phyloP scores from a whole-genome alignment of 371 early-diverging fungal genomes.

The Mucor lusitanicus region DNA sequence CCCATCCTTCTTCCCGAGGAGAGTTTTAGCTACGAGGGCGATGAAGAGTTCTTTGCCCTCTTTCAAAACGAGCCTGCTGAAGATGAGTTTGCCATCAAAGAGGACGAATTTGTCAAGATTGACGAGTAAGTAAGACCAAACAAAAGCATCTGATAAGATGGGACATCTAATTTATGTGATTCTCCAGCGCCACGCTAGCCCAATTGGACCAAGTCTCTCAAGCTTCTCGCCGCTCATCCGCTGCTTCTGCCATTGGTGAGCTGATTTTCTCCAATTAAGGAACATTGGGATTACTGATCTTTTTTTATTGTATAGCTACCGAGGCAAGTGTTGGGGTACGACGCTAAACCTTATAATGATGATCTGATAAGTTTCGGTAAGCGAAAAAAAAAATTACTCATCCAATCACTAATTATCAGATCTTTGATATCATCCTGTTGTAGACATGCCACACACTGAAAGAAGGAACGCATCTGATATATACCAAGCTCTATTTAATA shows the following conservation, averaged over 20 bases:
- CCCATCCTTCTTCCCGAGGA: slow-evolving; percentile 17
- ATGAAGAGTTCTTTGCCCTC: not conserved
- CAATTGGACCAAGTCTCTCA: not conserved
- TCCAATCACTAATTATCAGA: not conserved
- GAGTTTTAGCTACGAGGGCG: slow-evolving; percentile 19
- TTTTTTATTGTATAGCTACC: not conserved
- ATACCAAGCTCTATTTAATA: not conserved
- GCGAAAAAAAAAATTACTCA: not conserved
- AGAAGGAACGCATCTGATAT: too few relatives aligned
- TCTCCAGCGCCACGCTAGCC: not conserved
- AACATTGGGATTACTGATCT: not conserved
- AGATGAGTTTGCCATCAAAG: not conserved
- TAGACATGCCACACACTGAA: not conserved
- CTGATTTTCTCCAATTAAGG: not conserved
- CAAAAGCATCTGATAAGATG: not conserved
- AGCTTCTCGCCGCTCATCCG: not conserved
- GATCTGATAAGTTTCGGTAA: not conserved
- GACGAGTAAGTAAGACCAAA: not conserved
- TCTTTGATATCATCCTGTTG: not conserved
- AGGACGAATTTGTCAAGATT: not conserved
- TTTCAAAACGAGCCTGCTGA: not conserved
- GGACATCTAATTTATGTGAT: not conserved
- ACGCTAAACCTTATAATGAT: not conserved
- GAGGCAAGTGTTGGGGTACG: not conserved
- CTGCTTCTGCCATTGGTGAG: not conserved